Conservation (phyloP, 176 grass and related monocot species). For the Bonia amplexicaulis region DNA sequence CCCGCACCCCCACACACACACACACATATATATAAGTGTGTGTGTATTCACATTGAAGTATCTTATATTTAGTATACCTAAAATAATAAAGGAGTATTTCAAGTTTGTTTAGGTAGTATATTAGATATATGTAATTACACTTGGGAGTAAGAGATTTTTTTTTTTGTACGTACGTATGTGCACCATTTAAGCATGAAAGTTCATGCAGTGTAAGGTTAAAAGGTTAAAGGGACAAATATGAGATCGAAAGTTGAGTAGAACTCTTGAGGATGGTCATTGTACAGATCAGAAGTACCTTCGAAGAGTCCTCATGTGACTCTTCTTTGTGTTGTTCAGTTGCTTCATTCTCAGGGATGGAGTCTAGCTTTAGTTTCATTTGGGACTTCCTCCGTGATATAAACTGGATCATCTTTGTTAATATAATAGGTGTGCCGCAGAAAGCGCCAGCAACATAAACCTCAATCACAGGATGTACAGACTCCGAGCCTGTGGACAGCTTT, state of each 20-base stretch:
- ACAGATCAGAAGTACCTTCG: slow-evolving; percentile 49
- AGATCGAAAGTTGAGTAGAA: background rate
- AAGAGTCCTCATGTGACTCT: slow-evolving; percentile 30
- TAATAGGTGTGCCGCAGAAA: slow-evolving; percentile 76
- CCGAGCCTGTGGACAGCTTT: slow-evolving; percentile 36
- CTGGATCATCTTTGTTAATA: slow-evolving; percentile 78
- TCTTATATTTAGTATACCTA: too few species aligned
- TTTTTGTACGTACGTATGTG: too few species aligned
- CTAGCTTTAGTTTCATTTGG: slow-evolving; percentile 59
- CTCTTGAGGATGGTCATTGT: background rate
- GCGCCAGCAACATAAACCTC: slow-evolving; percentile 87
- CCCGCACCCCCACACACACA: background rate
- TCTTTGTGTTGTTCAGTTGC: slow-evolving; percentile 63
- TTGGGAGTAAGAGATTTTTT: too few species aligned
- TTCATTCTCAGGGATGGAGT: slow-evolving; percentile 77
- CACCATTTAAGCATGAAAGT: background rate
- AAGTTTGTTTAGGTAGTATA: too few species aligned
- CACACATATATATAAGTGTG: too few species aligned
- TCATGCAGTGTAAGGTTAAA: background rate
- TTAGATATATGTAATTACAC: too few species aligned
- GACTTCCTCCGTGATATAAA: slow-evolving; percentile 68
- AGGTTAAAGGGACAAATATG: background rate
- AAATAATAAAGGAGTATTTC: too few species aligned
- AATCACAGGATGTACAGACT: slow-evolving; percentile 50
- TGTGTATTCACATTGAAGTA: too few species aligned